Evolutionary conservation across 2,329 filamentous ascomycete genomes (phyloP), one percentile per base, ranked within the genome.

Genomic region (Tympanopsis confertula): DNA sequence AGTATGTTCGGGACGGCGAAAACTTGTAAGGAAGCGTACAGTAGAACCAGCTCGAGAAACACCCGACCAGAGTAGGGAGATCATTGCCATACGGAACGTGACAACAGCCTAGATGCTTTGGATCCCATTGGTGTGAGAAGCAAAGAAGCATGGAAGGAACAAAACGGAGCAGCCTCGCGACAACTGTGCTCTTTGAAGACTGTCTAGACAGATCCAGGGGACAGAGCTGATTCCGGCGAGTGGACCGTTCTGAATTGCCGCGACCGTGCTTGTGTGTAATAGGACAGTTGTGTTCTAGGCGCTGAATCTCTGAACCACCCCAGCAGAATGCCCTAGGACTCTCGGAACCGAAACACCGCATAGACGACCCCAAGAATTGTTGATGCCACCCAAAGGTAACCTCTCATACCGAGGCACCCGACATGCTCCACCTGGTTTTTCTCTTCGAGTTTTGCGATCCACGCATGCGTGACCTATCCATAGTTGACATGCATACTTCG

Each of bases 371-470:
- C 10, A 10, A 12, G 7, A 10, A 33, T 33, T 33, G 30, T 18
- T 17, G 15, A 12, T 28, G 10, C 10, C 10, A 33, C 30, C 30
- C 30, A 33, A 17, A 33, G 30, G 15, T 15, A 13, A 18, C 15
- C 12, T 15, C 15, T 15, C 22, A 7, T 7, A 13, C 10, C 7
- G 15, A 33, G 30, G 15, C 15, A 15, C 30, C 30, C 30, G 30
- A 33, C 30, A 33, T 33, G 30, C 15, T 33, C 30, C 30, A 33
- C 30, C 30, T 33, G 15, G 10, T 33, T 15, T 33, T 15, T 33
- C 30, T 18, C 30, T 33, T 12, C 7, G 15, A 33, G 12, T 33
- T 18, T 17, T 15, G 7, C 10, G 15, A 10, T 13, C 30, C n/a
- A 33, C 10, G 30, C 30, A 33, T 33, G 7, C 10, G 17, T 15